These are phyloP conservation scores for Mortierella sp. DNA, from an alignment of 371 early-diverging fungal genomes.

Conservation along the genomic window DNA sequence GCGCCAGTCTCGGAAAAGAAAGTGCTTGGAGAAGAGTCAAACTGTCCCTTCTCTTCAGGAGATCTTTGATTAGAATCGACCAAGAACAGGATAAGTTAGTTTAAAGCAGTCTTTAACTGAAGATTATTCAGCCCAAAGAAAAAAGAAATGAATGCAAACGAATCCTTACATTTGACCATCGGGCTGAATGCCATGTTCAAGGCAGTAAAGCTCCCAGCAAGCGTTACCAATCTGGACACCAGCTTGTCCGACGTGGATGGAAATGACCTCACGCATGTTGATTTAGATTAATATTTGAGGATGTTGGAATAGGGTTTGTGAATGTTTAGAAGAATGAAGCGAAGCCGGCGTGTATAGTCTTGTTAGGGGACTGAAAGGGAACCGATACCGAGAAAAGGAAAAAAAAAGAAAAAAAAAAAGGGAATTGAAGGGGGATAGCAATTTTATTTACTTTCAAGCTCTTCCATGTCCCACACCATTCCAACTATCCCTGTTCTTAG, in stretches of 20 bases:
- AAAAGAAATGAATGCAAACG: background rate
- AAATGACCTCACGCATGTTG: constrained; percentile 55
- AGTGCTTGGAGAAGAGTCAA: constrained; percentile 89
- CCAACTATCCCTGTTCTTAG: background rate
- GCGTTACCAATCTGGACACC: constrained; percentile 99
- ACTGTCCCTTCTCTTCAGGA: constrained; percentile 72
- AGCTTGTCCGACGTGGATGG: constrained; percentile 68
- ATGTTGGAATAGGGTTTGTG: background rate
- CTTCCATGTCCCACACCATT: background rate
- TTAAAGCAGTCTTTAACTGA: background rate
- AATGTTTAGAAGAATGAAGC: background rate
- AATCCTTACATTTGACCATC: constrained; percentile 77
- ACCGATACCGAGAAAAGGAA: constrained; percentile 47
- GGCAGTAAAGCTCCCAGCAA: constrained; percentile 98
- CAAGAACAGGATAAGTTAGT: background rate
- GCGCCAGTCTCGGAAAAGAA: constrained; percentile 98
- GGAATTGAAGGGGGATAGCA: background rate
- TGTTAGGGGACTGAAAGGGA: constrained; percentile 43
- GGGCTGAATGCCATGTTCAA: constrained; percentile 95
- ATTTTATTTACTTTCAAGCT: background rate
- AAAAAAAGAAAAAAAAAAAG: constrained; percentile 39
- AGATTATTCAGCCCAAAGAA: too few species aligned
- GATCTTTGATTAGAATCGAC: constrained; percentile 18
- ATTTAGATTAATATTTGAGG: constrained; percentile 3
- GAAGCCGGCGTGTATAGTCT: constrained; percentile 46